Base-by-base conservation (phyloP, 179 eudicot genomes). In the Patellifolia procumbens region DNA sequence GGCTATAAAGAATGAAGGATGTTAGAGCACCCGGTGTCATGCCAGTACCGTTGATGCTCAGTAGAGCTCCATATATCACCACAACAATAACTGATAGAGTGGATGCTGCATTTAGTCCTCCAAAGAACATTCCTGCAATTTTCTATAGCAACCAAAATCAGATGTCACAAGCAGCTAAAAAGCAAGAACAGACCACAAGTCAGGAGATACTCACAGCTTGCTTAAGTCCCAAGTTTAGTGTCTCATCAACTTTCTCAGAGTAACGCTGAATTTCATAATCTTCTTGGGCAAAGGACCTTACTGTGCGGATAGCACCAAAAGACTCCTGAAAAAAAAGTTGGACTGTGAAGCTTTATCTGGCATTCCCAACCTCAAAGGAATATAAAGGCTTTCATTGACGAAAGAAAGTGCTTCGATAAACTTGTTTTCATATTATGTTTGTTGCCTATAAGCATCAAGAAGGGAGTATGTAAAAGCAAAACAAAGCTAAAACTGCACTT, bases 211-310 rank as follows among this genome's bases (percentile, higher is more conserved):
- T 80, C 78, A 93, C 98, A 49, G 98, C 98, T 79, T 91, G 98
- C 83, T 76, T 85, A 43, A 93, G 87, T 77, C 98, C 98, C 79
- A 91, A 88, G 68, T 82, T 85, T 75, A 93, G 77, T 32, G 98
- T 85, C 76, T 86, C 97, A 1, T 91, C 96, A 65, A 93, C 98
- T 85, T 93, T 91, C 84, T 87, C 93, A 8, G 95, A 86, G 81
- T 93, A 93, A 34, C 90, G 85, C 37, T 87, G 80, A 76, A 80
- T 85, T 76, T 85, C 97, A 74, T 82, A 87, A 0, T 72, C 83
- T 84, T 93, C 97, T 78, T 90, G 90, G 15, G 98, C 98, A 82
- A 93, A 93, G 32, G 98, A 89, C 82, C 97, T 87, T 52, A 93
- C 95, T 7, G 98, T 93, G 26, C 97, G 92, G 66, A 93, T 81